Conservation (phyloP, 2,329 filamentous ascomycete genomes). For the Trichoderma lentiforme region DNA sequence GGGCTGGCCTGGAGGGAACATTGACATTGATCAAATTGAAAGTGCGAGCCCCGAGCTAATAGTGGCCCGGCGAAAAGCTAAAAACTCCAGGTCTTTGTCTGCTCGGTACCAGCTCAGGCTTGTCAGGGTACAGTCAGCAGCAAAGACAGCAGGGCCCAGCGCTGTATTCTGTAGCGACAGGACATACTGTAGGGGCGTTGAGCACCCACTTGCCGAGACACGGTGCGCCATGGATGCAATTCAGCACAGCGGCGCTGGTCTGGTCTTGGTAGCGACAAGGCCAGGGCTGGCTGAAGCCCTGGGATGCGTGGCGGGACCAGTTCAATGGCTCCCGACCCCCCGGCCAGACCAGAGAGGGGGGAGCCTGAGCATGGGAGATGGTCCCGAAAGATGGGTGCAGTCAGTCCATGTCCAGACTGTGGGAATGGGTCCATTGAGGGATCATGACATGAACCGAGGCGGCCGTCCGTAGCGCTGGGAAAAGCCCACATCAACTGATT, state of each 20-base stretch:
- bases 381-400: conserved; percentile 17
- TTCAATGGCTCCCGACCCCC: not conserved
- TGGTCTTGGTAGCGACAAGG: not conserved
- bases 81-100: not conserved
- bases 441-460: not conserved
- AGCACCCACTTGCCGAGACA: conserved; percentile 10
- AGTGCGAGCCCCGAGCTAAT: not conserved
- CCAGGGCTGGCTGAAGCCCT: not conserved
- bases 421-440: not conserved
- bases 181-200: not conserved
- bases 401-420: not conserved
- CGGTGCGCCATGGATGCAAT: not conserved
- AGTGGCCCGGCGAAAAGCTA: not conserved
- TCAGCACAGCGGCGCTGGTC: not conserved
- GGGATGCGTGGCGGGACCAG: not conserved
- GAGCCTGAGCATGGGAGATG: not conserved
- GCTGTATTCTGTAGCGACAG: not conserved
- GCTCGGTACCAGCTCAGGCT: too few relatives aligned
- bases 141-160: not conserved
- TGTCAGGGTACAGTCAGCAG: not conserved
- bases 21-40: not conserved
- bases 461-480: not conserved
- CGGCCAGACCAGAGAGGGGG: not conserved
- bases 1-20: not conserved
- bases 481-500: not conserved